Base-by-base conservation (phyloP, 305 asterid genomes). In the Vinca major region DNA sequence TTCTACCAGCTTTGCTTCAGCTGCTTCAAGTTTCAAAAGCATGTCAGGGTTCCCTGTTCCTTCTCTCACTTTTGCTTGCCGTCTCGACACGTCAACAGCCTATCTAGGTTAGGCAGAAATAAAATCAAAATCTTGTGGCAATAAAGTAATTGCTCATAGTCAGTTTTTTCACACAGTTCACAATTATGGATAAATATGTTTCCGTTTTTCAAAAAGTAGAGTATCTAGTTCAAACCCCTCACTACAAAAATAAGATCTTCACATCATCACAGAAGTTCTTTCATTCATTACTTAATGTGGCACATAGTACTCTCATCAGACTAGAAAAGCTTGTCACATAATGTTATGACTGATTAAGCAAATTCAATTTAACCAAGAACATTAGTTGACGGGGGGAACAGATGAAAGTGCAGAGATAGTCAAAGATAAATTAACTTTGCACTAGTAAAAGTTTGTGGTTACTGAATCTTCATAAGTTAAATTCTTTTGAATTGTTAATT, bases 41-140 rank as follows among this genome's bases (percentile, higher is more conserved):
- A 91, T 68, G 79, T 93, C 99, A 21, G 96, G 96, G 78, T 89
- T 87, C 60, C 91, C 96, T 66, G 75, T 81, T 71, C 96, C 97
- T 83, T 93, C 99, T 81, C 97, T 87, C 66, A 91, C 72, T 84
- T 85, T 93, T 71, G 91, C 90, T 74, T 93, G 99, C 71, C 95
- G 86, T 78, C 84, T 78, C 74, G 90, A 80, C 80, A 93, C 96
- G 79, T 91, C 97, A 84, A 91, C 87, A 82, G 95, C 96, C 99
- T 93, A 84, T 80, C 96, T 84, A 89, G 88, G 93, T 86, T 75
- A 52, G 56, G 85, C 75, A 78, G 68, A 76, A 70, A 70, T 62
- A 60, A 73, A 65, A 75, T 70, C 74, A 81, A 58, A 62, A 68
- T 75, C 70, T 64, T 53, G 79, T 57, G 68, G 62, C 45, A 49